These are phyloP conservation scores for Aphanomyces euteiches DNA, from an alignment of 352 stramenopile species.

Conservation along the genomic window DNA sequence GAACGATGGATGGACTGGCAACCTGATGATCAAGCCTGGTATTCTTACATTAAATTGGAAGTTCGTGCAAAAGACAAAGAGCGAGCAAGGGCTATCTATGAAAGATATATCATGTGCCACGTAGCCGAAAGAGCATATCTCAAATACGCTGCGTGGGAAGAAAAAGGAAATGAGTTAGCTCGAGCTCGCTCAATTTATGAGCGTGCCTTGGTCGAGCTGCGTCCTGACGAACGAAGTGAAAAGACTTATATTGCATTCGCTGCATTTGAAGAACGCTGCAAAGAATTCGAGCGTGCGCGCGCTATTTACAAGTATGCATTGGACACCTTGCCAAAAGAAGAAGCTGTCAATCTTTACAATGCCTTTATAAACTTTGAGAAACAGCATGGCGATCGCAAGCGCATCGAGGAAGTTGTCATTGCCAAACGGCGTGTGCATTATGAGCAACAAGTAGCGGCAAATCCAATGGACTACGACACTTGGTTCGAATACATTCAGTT, in stretches of 20 bases:
- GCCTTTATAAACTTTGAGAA: constrained; percentile 98
- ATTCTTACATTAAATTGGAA: constrained; percentile 98
- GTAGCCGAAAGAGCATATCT: constrained; percentile 90
- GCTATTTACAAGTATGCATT: constrained; percentile 86
- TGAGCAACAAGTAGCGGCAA: constrained; percentile 84
- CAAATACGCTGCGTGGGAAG: constrained; percentile 99
- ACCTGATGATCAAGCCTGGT: constrained; percentile 97
- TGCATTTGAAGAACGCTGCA: constrained; percentile 96
- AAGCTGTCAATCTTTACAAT: constrained; percentile 92
- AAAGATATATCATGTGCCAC: constrained; percentile 92
- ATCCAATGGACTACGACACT: constrained; percentile 96
- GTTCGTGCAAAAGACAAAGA: constrained; percentile 84
- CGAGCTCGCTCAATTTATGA: constrained; percentile 94
- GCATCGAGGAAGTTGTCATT: constrained; percentile 95
- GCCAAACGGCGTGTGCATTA: constrained; percentile 94
- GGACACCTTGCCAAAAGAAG: constrained; percentile 74
- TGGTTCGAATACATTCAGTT: constrained; percentile 99
- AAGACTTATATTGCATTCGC: constrained; percentile 93
- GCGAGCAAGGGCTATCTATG: constrained; percentile 89
- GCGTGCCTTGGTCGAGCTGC: constrained; percentile 89
- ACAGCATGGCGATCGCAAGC: constrained; percentile 94
- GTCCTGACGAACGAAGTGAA: constrained; percentile 72
- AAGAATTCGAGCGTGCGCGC: constrained; percentile 88
- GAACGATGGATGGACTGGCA: constrained; percentile 97
- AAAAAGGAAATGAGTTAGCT: constrained; percentile 92